A percentile compares a stretch with the other conserved stretches of the same genome.
phyloP scores from a whole-genome alignment of 169 alveolate genomes.

The Cryptosporidium canis region DNA sequence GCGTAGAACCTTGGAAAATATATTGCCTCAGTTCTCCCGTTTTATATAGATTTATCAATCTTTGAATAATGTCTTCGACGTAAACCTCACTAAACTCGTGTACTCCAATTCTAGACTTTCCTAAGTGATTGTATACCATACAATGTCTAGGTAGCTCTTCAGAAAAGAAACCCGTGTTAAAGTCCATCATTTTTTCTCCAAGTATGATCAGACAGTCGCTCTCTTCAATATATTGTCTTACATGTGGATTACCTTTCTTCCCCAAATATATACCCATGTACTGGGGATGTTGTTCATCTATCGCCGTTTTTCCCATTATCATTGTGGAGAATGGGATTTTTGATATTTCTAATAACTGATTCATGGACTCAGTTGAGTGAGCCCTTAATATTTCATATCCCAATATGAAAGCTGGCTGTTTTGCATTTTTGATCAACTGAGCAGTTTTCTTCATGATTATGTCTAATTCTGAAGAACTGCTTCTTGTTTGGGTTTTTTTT shows the following conservation, averaged over 20 bases:
- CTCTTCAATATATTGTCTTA: constrained; percentile 62
- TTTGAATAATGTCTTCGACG: constrained; percentile 44
- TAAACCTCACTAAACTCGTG: constrained; percentile 54
- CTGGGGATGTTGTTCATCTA: constrained; percentile 76
- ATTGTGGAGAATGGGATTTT: constrained; percentile 76
- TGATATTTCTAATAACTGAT: constrained; percentile 61
- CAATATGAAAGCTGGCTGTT: constrained; percentile 73
- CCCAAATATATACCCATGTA: constrained; percentile 76
- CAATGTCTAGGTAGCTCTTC: constrained; percentile 42
- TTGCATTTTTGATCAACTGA: constrained; percentile 26
- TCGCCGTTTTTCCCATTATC: constrained; percentile 73
- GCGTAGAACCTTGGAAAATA: constrained; percentile 30
- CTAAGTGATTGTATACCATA: constrained; percentile 29
- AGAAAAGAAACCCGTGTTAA: constrained; percentile 77
- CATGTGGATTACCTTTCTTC: constrained; percentile 67
- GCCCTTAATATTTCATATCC: constrained; percentile 72
- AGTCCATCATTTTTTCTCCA: constrained; percentile 79
- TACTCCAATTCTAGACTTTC: constrained; percentile 28
- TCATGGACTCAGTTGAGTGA: constrained; percentile 33
- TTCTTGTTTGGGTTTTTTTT: background rate
- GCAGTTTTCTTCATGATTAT: constrained; percentile 16
- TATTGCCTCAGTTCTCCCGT: constrained; percentile 37
- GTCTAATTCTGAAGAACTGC: constrained; percentile 35
- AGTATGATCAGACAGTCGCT: constrained; percentile 76
- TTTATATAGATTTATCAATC: constrained; percentile 30